A percentile compares a stretch with the other conserved stretches of the same genome.
Evolutionary conservation across 2,329 filamentous ascomycete species (phyloP).

Genomic region (Whalleya microplaca): DNA sequence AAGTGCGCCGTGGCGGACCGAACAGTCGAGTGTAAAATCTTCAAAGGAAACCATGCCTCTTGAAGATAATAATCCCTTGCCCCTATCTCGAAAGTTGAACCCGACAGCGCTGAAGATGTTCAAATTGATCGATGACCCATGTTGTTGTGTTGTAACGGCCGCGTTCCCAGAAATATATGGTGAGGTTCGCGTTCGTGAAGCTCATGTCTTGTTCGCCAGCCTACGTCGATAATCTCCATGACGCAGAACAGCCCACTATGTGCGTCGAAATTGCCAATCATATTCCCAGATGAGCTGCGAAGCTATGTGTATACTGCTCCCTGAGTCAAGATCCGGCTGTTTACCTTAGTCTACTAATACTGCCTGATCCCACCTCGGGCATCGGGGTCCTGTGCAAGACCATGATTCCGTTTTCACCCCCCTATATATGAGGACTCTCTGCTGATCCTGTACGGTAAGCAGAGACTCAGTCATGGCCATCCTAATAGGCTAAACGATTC

Average conservation of each 20-base stretch:
- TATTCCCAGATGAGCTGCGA: not conserved
- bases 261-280: not conserved
- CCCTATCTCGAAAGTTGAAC: not conserved
- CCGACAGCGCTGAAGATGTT: not conserved
- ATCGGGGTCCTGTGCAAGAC: not conserved
- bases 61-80: not conserved
- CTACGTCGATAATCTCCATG: not conserved
- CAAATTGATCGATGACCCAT: not conserved
- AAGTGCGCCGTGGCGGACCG: not conserved
- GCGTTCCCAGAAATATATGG: not conserved
- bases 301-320: not conserved
- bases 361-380: not conserved
- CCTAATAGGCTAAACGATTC: conserved; percentile 28
- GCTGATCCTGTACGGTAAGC: not conserved
- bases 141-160: not conserved
- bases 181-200: not conserved
- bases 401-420: not conserved
- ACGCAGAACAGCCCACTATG: not conserved
- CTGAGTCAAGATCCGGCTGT: not conserved
- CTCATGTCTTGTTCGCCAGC: not conserved
- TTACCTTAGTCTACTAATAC: not conserved
- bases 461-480: not conserved
- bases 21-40: not conserved
- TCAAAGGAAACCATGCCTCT: not conserved
- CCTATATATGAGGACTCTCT: not conserved